phyloP scores from a whole-genome alignment of 768 basidiomycete species.

The Tricholomella constricta region DNA sequence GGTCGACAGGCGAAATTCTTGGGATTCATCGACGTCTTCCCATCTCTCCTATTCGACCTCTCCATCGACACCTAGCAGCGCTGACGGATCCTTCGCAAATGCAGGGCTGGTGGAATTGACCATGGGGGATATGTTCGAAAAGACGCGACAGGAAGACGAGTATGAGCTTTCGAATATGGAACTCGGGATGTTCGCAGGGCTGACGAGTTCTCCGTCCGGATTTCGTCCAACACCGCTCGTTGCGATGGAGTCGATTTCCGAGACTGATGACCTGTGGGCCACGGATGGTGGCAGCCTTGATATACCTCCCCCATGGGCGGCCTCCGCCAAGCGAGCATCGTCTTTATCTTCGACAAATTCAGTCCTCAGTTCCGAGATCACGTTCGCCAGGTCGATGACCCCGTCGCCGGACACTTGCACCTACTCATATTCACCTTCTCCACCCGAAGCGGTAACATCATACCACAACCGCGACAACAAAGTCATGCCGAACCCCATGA shows the following conservation, averaged over 20 bases:
- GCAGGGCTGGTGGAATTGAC: constrained; percentile 3
- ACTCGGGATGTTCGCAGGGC: background rate
- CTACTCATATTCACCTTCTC: background rate
- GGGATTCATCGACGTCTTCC: constrained; percentile 11
- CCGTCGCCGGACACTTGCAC: background rate
- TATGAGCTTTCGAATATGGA: background rate
- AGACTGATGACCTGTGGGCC: background rate
- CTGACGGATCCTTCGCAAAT: constrained; percentile 1
- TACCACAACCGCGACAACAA: background rate
- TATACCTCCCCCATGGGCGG: background rate
- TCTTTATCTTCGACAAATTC: constrained; percentile 6
- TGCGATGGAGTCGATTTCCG: background rate
- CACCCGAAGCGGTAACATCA: background rate
- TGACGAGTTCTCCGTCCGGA: constrained; percentile 4
- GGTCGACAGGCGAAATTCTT: constrained; percentile 6
- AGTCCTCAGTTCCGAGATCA: constrained; percentile 1
- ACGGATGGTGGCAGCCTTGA: constrained; percentile 1
- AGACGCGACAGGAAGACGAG: background rate
- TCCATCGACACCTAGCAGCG: constrained; percentile 13
- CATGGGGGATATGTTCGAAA: constrained; percentile 12
- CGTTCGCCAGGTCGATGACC: constrained; percentile 7
- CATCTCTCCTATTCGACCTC: constrained; percentile 14
- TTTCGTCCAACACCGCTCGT: too few relatives aligned
- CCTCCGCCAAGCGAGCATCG: background rate
- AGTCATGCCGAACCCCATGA: constrained; percentile 12